Evolutionary conservation across 495 filamentous ascomycete species (phyloP).

Genomic region (Bombardia bombarda): DNA sequence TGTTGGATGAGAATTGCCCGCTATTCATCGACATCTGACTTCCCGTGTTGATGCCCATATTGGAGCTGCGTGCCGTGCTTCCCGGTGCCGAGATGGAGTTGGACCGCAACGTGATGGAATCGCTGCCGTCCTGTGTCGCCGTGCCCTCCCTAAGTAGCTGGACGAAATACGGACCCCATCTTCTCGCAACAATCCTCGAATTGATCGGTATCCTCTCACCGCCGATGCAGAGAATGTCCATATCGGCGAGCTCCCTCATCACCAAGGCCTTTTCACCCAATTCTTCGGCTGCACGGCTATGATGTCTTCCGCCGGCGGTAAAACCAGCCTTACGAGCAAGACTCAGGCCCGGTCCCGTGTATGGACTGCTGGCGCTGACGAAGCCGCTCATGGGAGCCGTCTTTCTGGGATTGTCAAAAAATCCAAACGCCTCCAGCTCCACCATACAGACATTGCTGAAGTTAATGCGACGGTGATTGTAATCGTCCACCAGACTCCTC

Average conservation of each 20-base stretch:
- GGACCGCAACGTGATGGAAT: conserved; percentile 35
- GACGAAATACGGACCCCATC: conserved; percentile 95
- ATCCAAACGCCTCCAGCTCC: conserved; percentile 90
- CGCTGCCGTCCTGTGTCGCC: conserved; percentile 47
- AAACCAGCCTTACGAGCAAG: conserved; percentile 53
- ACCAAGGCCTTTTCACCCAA: conserved; percentile 73
- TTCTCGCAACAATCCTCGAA: conserved; percentile 72
- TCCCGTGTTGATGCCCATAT: conserved; percentile 74
- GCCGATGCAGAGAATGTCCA: conserved; percentile 87
- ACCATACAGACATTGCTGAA: conserved; percentile 95
- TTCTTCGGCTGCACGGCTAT: conserved; percentile 67
- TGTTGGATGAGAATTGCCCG: conserved; percentile 42
- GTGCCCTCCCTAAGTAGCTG: conserved; percentile 76
- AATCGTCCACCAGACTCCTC: conserved; percentile 91
- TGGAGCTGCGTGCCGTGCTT: conserved; percentile 60
- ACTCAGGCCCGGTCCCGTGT: conserved; percentile 39
- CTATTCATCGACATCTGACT: conserved; percentile 55
- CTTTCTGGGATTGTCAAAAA: conserved; percentile 87
- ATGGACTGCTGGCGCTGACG: conserved; percentile 69
- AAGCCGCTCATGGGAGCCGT: conserved; percentile 70
- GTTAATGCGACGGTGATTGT: conserved; percentile 95
- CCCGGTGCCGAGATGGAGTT: conserved; percentile 31
- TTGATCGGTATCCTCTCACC: conserved; percentile 92
- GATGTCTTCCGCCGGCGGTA: conserved; percentile 59
- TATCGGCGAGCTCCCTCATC: conserved; percentile 83